phyloP scores from a whole-genome alignment of 2,329 filamentous ascomycete genomes.

The Dothidotthia symphoricarpi region DNA sequence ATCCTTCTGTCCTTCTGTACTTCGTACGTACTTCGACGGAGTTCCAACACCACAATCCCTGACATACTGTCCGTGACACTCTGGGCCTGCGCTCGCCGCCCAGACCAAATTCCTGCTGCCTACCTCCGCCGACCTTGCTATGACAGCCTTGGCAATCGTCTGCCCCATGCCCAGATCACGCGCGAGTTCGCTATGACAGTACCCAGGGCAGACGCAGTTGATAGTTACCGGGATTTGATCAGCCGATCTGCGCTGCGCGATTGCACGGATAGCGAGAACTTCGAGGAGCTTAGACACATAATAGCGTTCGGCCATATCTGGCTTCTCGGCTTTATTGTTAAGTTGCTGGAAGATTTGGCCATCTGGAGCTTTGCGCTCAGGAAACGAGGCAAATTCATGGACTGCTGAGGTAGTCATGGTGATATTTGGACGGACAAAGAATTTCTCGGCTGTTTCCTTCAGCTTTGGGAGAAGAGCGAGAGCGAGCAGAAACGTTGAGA shows the following conservation, averaged over 20 bases:
- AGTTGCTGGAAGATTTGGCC: conserved; percentile 32
- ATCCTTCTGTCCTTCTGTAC: conserved; percentile 36
- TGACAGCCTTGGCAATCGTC: conserved; percentile 14
- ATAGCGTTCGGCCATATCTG: conserved; percentile 21
- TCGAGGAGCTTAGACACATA: conserved; percentile 36
- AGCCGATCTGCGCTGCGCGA: conserved; percentile 18
- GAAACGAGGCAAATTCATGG: conserved; percentile 28
- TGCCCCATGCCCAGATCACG: conserved; percentile 18
- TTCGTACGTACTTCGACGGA: conserved; percentile 37
- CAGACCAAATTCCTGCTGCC: conserved; percentile 44
- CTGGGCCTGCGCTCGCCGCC: conserved; percentile 35
- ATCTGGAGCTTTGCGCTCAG: conserved; percentile 20
- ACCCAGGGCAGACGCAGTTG: conserved; percentile 37
- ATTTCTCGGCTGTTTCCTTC: conserved; percentile 19
- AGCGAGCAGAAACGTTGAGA: conserved; percentile 41
- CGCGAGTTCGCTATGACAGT: conserved; percentile 27
- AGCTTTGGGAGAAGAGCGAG: conserved; percentile 31
- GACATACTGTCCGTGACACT: conserved; percentile 46
- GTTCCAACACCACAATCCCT: conserved; percentile 32
- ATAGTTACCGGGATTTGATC: conserved; percentile 29
- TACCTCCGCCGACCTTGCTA: conserved; percentile 42
- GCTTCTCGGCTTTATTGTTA: conserved; percentile 13
- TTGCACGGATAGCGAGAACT: conserved; percentile 24
- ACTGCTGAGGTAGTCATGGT: conserved; percentile 36
- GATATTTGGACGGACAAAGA: conserved; percentile 27